phyloP scores from a whole-genome alignment of 1,284 basidiomycete genomes.

The Microstroma glucosiphilum region DNA sequence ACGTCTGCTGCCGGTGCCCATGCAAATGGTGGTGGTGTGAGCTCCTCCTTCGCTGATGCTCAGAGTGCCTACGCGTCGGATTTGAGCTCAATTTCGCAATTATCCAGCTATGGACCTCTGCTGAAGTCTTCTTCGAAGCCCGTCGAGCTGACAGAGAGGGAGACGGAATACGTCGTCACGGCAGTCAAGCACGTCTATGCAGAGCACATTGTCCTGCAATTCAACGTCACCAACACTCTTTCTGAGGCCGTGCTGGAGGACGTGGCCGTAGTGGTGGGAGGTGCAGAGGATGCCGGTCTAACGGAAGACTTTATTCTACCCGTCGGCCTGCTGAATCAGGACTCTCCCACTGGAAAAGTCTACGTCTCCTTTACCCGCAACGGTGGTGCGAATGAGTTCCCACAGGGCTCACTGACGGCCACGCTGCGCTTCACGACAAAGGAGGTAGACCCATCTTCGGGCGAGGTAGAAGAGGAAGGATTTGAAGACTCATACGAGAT shows the following conservation, averaged over 20 bases:
- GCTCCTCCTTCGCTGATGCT: conserved; percentile 52
- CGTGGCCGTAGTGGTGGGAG: conserved; percentile 72
- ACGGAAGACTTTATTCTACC: conserved; percentile 95
- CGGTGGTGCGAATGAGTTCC: conserved; percentile 65
- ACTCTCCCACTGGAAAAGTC: conserved; percentile 70
- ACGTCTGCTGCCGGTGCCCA: conserved; percentile 24
- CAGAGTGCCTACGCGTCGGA: conserved; percentile 70
- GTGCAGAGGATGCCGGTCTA: conserved; percentile 70
- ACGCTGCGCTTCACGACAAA: conserved; percentile 95
- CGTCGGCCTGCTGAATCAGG: conserved; percentile 58
- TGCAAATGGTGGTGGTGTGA: conserved; percentile 13
- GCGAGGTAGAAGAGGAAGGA: conserved; percentile 93
- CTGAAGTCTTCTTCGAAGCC: conserved; percentile 79
- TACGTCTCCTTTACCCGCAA: conserved; percentile 92
- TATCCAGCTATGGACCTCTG: conserved; percentile 76
- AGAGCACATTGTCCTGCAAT: conserved; percentile 82
- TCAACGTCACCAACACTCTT: conserved; percentile 96
- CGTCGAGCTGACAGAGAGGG: conserved; percentile 82
- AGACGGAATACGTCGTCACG: conserved; percentile 95
- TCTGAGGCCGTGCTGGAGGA: conserved; percentile 95
- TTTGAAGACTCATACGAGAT: conserved; percentile 98
- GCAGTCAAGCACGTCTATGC: conserved; percentile 96
- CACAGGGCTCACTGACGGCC: conserved; percentile 78
- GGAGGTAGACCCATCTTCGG: conserved; percentile 92
- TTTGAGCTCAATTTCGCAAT: conserved; percentile 76